phyloP scores from a whole-genome alignment of 768 basidiomycete species.

The Udeniomyces megalosporus region DNA sequence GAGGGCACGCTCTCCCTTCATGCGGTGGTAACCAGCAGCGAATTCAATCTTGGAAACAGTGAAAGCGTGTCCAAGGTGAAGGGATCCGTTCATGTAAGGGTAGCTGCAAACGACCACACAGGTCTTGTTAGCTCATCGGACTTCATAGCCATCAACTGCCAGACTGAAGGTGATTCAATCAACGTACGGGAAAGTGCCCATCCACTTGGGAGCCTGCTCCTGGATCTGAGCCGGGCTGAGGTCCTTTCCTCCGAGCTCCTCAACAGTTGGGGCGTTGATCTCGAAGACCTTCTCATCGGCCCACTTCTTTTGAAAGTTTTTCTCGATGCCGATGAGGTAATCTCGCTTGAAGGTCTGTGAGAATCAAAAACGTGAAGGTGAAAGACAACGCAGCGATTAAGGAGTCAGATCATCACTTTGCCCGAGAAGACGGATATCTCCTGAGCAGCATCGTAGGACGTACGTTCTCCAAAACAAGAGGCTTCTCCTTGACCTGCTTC shows the following conservation, averaged over 20 bases:
- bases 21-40: constrained; percentile 79
- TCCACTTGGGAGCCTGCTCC: constrained; percentile 82
- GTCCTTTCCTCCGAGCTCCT: constrained; percentile 31
- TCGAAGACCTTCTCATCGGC: constrained; percentile 61
- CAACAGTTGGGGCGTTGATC: constrained; percentile 55
- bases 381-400: background rate
- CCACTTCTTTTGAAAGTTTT: constrained; percentile 73
- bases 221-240: constrained; percentile 50
- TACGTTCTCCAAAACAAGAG: constrained; percentile 15
- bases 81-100: constrained; percentile 88
- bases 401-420: background rate
- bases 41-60: constrained; percentile 98
- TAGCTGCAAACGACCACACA: background rate
- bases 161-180: too few species aligned
- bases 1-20: constrained; percentile 83
- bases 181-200: constrained; percentile 81
- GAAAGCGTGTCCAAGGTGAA: constrained; percentile 95
- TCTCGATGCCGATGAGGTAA: constrained; percentile 62
- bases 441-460: too few species aligned
- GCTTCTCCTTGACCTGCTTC: constrained; percentile 14
- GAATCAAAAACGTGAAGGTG: background rate
- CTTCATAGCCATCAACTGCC: too few species aligned
- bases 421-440: background rate
- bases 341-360: constrained; percentile 84
- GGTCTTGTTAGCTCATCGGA: too few species aligned